Percentiles rank a stretch among this genome's conserved stretches.
Evolutionary conservation across 352 stramenopile genomes (phyloP).

Genomic region (Globisporangium nodosum): DNA sequence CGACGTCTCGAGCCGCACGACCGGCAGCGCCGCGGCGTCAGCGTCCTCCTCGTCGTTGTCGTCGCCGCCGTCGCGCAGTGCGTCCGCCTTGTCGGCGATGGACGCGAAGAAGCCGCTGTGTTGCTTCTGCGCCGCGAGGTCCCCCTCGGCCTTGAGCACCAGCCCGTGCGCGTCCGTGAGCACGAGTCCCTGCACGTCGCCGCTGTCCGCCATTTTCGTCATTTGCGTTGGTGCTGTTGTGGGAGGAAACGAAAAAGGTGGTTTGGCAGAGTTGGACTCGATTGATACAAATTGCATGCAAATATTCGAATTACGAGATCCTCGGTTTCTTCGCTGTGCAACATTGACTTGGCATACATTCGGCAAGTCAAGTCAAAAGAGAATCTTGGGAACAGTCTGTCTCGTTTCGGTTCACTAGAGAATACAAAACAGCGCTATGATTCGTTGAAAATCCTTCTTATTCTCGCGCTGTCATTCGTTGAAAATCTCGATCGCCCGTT

Average conservation of each 20-base stretch:
- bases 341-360: not conserved
- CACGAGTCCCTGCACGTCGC: slow-evolving; percentile 51
- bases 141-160: slow-evolving; percentile 56
- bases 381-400: not conserved
- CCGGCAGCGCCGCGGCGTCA: slow-evolving; percentile 23
- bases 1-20: slow-evolving; percentile 49
- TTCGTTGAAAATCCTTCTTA: not conserved
- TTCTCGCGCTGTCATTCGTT: not conserved
- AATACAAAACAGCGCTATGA: too few species aligned
- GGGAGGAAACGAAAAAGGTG: not conserved
- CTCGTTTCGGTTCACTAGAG: too few species aligned
- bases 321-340: not conserved
- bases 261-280: not conserved
- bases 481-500: not conserved
- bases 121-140: slow-evolving; percentile 37
- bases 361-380: not conserved
- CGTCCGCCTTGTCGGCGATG: slow-evolving; percentile 63
- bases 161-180: slow-evolving; percentile 75
- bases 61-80: slow-evolving; percentile 25
- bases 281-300: not conserved
- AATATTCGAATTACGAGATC: not conserved
- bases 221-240: not conserved
- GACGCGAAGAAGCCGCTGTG: slow-evolving; percentile 75
- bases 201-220: not conserved
- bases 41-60: slow-evolving; percentile 22